These are phyloP conservation scores for Saposhnikovia divaricata DNA, from an alignment of 129 eudicot genomes.

Conservation along the genomic window DNA sequence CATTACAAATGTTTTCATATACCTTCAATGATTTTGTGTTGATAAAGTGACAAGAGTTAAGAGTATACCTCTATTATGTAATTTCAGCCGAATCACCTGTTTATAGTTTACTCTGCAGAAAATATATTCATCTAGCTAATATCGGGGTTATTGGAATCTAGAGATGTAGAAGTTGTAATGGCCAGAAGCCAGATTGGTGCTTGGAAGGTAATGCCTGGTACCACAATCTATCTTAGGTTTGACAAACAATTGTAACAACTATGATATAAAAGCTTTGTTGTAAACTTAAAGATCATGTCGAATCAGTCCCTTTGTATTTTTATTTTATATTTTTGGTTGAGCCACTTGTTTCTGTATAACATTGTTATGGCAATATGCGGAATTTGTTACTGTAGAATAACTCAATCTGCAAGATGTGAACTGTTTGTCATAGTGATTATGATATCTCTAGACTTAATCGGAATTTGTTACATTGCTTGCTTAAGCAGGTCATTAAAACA, in stretches of 20 bases:
- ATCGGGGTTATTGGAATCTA: neutral
- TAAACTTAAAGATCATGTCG: neutral
- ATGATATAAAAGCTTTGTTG: neutral
- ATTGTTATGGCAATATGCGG: neutral
- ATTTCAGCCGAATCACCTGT: neutral
- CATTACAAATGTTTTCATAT: neutral
- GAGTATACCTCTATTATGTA: neutral
- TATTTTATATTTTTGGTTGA: neutral
- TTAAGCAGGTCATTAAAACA: neutral
- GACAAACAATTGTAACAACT: neutral
- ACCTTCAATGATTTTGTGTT: neutral
- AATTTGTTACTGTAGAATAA: neutral
- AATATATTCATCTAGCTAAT: neutral
- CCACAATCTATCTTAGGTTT: slow-evolving; percentile 8
- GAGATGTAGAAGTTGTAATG: slow-evolving; percentile 5
- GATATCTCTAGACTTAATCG: neutral
- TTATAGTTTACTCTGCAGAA: slow-evolving; percentile 8
- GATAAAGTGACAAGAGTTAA: neutral
- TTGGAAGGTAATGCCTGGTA: slow-evolving; percentile 7
- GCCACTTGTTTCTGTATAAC: neutral
- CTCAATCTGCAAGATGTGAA: neutral
- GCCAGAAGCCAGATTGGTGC: neutral
- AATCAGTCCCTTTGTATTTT: neutral
- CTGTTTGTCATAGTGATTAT: neutral
- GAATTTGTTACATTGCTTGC: neutral